Evolutionary conservation across 1,139 yeast genomes (phyloP), one percentile per base, ranked within the genome.

Genomic region (Candida freyschussii): DNA sequence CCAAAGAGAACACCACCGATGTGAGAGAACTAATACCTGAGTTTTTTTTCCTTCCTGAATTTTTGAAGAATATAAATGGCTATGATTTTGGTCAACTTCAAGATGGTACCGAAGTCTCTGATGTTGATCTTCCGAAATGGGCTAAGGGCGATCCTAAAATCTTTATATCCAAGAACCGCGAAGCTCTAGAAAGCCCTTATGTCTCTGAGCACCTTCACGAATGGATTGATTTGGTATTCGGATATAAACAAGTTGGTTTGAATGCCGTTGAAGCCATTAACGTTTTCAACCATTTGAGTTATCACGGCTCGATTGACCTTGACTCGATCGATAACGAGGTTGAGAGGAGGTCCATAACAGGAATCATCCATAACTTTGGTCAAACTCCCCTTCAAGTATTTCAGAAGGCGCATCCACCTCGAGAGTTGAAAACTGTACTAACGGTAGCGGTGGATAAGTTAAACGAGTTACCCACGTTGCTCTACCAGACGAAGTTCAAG

Each of bases 11-110:
- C 49, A 79, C 91, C 3, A 81, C 95, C 0, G 96, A 85, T 60
- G 95, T 85, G 2, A 62, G 95, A 37, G 96, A 85, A 47, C 60
- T 85, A 30, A 81, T 77, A 4, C 96, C 96, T 0, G 96, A 85
- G 51, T 85, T 86, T 53, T 85, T 69, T 50, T 85, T 72, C 47
- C 61, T 85, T 10, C 91, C 95, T 0, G 95, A 84, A 39, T 83
- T 85, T 50, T 57, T 85, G 30, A 56, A 56, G 2, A 85, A 85
- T 52, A 53, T 69, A 2, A 83, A 82, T 45, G 55, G 70, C 13
- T 81, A 77, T 50, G 74, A 80, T 24, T 75, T 85, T 50, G 95
- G 95, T 0, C 54, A 57, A 8, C 57, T 75, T 16, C 95, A 85
- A 50, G 73, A 65, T 50, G 89, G 89, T 0, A 52, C 63, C 5